Percentiles rank a stretch among this genome's conserved stretches.
Evolutionary conservation across 176 grass and related monocot genomes (phyloP).

Genomic region (Carex kokanica): DNA sequence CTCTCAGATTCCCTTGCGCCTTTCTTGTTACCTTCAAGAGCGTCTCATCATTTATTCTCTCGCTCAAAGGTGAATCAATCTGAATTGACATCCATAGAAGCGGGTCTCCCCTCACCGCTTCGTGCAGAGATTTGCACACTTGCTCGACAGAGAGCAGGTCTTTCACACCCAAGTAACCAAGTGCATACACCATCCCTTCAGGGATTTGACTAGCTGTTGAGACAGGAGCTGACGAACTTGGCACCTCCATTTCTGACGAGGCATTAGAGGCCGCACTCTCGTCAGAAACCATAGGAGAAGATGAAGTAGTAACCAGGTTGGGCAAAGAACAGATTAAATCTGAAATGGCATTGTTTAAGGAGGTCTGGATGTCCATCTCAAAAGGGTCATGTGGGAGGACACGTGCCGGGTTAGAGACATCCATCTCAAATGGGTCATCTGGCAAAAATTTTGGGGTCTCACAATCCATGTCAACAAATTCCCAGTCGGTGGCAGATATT

Average conservation of each 20-base stretch:
- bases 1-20: slow-evolving; percentile 42
- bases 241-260: slow-evolving; percentile 11
- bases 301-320: slow-evolving; percentile 6
- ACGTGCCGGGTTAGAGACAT: slow-evolving; percentile 29
- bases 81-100: slow-evolving; percentile 59
- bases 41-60: slow-evolving; percentile 55
- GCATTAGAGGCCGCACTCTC: background rate
- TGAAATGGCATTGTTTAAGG: slow-evolving; percentile 37
- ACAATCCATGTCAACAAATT: slow-evolving; percentile 39
- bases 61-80: slow-evolving; percentile 39
- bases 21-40: slow-evolving; percentile 48
- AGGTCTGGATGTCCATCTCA: slow-evolving; percentile 56
- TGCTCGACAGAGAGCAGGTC: slow-evolving; percentile 59
- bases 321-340: background rate
- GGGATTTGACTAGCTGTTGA: slow-evolving; percentile 38
- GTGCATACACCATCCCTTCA: slow-evolving; percentile 41
- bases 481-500: slow-evolving; percentile 36
- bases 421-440: slow-evolving; percentile 32
- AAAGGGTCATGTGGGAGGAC: slow-evolving; percentile 66
- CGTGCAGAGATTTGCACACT: slow-evolving; percentile 58
- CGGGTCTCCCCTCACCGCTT: slow-evolving; percentile 37
- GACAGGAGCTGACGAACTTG: slow-evolving; percentile 4
- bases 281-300: background rate
- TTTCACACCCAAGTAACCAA: slow-evolving; percentile 52
- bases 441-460: slow-evolving; percentile 43